Percentiles rank a stretch among this genome's conserved stretches.
Evolutionary conservation across 179 eudicot species (phyloP).

Genomic region (Dionaea muscipula): DNA sequence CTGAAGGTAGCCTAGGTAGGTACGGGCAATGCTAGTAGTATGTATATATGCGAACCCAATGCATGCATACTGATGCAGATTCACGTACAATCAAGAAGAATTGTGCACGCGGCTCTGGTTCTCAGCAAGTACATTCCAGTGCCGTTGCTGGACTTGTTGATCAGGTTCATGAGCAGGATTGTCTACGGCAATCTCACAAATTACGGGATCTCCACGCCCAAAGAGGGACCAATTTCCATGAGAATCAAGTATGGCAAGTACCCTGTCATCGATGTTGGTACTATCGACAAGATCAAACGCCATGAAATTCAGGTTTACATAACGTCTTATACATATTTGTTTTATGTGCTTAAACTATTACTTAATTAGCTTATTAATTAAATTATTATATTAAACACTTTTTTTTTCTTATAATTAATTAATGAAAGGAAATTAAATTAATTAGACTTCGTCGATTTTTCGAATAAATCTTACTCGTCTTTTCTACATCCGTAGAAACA

Average conservation of each 20-base stretch:
- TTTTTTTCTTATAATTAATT: no score
- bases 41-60: background rate
- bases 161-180: slow-evolving; percentile 35
- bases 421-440: no score
- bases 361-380: no score
- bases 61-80: slow-evolving; percentile 19
- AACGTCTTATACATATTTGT: no score
- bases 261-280: slow-evolving; percentile 39
- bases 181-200: slow-evolving; percentile 26
- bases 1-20: no score
- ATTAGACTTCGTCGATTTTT: no score
- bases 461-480: no score
- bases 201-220: slow-evolving; percentile 41
- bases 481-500: no score
- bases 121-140: slow-evolving; percentile 29
- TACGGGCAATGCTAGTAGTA: no score
- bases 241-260: slow-evolving; percentile 21
- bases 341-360: no score
- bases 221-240: slow-evolving; percentile 34
- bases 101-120: slow-evolving; percentile 22
- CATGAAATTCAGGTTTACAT: slow-evolving; percentile 36
- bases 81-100: slow-evolving; percentile 44
- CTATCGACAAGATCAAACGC: slow-evolving; percentile 17
- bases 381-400: no score
- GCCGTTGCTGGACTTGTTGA: slow-evolving; percentile 28